Conservation (phyloP, 2,329 filamentous ascomycete species). For the Aurifilum marmelostoma region DNA sequence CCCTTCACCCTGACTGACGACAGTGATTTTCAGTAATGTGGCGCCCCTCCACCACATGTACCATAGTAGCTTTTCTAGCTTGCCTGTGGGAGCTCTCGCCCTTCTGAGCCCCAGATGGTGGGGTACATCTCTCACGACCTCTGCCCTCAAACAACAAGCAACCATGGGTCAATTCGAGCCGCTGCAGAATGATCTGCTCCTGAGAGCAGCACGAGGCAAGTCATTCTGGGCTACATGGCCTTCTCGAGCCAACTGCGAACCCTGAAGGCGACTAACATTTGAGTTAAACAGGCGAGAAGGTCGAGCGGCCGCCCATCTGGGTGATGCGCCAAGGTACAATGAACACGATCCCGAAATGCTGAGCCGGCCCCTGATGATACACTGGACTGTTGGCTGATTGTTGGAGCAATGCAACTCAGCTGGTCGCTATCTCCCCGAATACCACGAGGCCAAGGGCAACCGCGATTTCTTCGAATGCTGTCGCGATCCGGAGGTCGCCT, state of each 20-base stretch:
- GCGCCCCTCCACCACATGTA: neutral
- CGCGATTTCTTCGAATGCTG: conserved; percentile 99
- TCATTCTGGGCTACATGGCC: conserved; percentile 24
- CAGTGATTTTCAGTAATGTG: too few species aligned
- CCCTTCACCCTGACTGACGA: neutral
- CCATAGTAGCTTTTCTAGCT: conserved; percentile 12
- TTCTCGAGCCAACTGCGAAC: neutral
- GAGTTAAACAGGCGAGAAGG: conserved; percentile 70
- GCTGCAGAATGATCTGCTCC: conserved; percentile 88
- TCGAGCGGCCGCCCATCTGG: conserved; percentile 95
- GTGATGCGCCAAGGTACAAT: conserved; percentile 93
- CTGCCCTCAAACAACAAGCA: conserved; percentile 3
- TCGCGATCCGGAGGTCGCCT: conserved; percentile 88
- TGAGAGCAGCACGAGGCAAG: conserved; percentile 86
- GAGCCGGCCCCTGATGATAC: conserved; percentile 24
- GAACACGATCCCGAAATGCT: conserved; percentile 23
- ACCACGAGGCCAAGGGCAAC: conserved; percentile 89
- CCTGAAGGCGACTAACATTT: conserved; percentile 14
- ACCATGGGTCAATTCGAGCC: conserved; percentile 65
- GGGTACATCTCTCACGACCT: conserved; percentile 4
- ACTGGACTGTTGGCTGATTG: conserved; percentile 25
- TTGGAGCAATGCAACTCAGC: conserved; percentile 55
- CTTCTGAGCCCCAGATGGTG: neutral
- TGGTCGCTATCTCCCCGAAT: conserved; percentile 95
- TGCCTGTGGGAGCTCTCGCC: neutral